Conservation (phyloP, 2,329 filamentous ascomycete species). For the Colletotrichum sidae region DNA sequence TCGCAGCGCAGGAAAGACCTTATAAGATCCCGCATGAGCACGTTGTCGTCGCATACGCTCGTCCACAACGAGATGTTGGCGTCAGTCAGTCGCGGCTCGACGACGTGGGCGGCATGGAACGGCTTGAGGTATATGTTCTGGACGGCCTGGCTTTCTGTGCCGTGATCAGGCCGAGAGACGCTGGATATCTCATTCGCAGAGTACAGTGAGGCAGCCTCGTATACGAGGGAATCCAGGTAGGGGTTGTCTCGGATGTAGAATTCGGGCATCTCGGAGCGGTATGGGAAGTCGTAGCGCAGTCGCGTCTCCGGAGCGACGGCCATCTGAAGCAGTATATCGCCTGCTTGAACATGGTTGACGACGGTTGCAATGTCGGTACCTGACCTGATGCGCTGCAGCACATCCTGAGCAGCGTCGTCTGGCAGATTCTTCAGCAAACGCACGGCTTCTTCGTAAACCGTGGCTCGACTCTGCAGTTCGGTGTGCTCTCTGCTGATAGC, state of each 20-base stretch:
- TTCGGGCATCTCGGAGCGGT: constrained; percentile 40
- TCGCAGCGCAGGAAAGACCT: constrained; percentile 40
- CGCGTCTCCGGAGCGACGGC: constrained; percentile 50
- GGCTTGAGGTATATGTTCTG: constrained; percentile 48
- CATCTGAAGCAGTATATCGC: constrained; percentile 52
- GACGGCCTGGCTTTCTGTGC: neutral
- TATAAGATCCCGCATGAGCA: constrained; percentile 41
- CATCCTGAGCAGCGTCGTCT: constrained; percentile 46
- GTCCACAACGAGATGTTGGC: constrained; percentile 45
- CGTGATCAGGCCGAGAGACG: no score
- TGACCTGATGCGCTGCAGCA: constrained; percentile 50
- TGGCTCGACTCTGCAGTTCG: neutral
- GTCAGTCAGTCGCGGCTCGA: constrained; percentile 46
- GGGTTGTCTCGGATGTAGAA: constrained; percentile 42
- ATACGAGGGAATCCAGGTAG: constrained; percentile 44
- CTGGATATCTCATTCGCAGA: no score
- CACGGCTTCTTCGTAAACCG: neutral
- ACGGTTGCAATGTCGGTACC: constrained; percentile 47
- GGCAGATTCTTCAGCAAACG: constrained; percentile 19
- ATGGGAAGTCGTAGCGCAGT: constrained; percentile 54
- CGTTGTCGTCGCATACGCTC: constrained; percentile 41
- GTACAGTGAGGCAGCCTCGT: constrained; percentile 39
- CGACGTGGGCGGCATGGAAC: constrained; percentile 49
- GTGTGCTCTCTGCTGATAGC: constrained; percentile 34
- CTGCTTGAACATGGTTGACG: constrained; percentile 48